phyloP scores from a whole-genome alignment of 139 green algal species.

The Marvania coccoides region DNA sequence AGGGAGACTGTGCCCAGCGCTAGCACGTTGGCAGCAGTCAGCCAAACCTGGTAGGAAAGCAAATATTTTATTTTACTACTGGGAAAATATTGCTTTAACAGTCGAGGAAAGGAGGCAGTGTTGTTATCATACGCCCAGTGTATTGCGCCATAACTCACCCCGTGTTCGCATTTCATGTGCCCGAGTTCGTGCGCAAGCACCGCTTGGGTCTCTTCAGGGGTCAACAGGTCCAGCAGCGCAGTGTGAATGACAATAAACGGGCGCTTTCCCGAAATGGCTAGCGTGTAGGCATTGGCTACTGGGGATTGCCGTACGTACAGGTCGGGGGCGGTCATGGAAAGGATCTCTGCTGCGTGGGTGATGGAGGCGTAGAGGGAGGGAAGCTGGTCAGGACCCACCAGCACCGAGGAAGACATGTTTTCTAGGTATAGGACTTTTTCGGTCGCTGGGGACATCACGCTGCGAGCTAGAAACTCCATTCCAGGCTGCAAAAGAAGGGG shows the following conservation, averaged over 20 bases:
- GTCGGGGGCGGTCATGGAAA: constrained; percentile 78
- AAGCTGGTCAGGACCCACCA: constrained; percentile 74
- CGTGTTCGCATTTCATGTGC: constrained; percentile 89
- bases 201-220: constrained; percentile 75
- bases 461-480: constrained; percentile 68
- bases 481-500: too few relatives aligned
- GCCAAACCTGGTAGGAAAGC: too few relatives aligned
- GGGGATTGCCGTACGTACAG: constrained; percentile 84
- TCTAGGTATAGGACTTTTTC: constrained; percentile 78
- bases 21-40: constrained; percentile 87
- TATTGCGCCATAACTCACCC: too few relatives aligned
- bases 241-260: constrained; percentile 97
- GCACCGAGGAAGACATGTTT: constrained; percentile 83
- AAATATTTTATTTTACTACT: too few relatives aligned
- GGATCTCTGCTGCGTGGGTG: constrained; percentile 56
- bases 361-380: constrained; percentile 66
- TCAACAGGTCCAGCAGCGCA: constrained; percentile 86
- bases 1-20: constrained; percentile 66
- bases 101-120: too few relatives aligned
- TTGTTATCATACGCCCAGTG: too few relatives aligned
- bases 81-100: too few relatives aligned
- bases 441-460: constrained; percentile 45
- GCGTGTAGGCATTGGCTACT: constrained; percentile 90
- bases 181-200: constrained; percentile 67
- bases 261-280: constrained; percentile 79